phyloP scores from a whole-genome alignment of 73 alveolate genomes.

The Tetrahymena thermophila region DNA sequence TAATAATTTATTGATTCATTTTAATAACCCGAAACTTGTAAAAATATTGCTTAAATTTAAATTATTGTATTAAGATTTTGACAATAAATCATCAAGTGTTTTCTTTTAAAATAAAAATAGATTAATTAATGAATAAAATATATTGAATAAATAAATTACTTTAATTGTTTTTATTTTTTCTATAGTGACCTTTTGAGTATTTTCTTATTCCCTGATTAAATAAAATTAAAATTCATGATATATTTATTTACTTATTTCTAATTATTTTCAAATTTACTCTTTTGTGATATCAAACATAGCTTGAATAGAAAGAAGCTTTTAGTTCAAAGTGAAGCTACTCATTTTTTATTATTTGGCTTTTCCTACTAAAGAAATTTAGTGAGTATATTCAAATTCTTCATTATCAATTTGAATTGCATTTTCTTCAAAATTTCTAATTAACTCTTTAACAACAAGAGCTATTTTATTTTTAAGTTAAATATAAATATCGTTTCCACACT shows the following conservation, averaged over 20 bases:
- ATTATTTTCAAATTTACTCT: not conserved
- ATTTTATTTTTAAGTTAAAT: not conserved
- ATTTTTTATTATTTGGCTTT: not conserved
- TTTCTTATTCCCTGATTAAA: not conserved
- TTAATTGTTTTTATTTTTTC: not conserved
- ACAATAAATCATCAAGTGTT: not conserved
- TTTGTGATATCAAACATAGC: not conserved
- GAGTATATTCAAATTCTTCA: not conserved
- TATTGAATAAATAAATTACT: not conserved
- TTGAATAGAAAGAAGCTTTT: not conserved
- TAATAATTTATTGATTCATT: not conserved
- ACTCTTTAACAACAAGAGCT: not conserved
- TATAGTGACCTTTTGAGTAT: not conserved
- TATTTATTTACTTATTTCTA: not conserved
- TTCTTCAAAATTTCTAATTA: not conserved
- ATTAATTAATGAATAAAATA: not conserved
- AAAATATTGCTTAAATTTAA: not conserved
- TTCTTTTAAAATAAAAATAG: not conserved
- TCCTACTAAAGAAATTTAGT: not conserved
- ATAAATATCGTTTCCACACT: not conserved
- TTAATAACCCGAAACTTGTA: not conserved
- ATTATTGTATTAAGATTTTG: not conserved
- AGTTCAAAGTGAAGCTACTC: not conserved
- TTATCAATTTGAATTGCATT: not conserved
- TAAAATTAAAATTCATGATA: not conserved